Conservation (phyloP, 768 basidiomycete genomes). For the Boletus rex-veris region DNA sequence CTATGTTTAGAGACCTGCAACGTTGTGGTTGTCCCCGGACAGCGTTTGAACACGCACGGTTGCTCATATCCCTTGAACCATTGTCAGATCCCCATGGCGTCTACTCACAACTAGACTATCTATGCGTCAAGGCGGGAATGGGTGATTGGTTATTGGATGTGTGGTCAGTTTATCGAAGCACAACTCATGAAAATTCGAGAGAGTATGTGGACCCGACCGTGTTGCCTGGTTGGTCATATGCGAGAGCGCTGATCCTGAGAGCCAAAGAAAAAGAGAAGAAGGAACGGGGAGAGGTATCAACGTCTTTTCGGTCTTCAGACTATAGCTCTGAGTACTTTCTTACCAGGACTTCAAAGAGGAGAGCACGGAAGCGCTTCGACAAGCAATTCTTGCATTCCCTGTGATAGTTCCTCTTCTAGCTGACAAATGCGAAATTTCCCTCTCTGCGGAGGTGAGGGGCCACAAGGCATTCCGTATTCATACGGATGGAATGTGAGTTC, state of each 20-base stretch:
- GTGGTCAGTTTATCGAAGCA: conserved; percentile 32
- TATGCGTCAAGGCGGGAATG: conserved; percentile 81
- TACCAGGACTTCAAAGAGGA: conserved; percentile 45
- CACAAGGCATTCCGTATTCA: conserved; percentile 68
- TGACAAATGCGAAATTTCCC: conserved; percentile 73
- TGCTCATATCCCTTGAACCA: conserved; percentile 83
- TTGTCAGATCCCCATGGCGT: conserved; percentile 87
- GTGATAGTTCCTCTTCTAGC: conserved; percentile 78
- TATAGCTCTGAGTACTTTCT: not conserved
- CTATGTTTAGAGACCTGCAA: conserved; percentile 62
- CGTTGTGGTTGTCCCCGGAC: conserved; percentile 88
- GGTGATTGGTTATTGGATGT: conserved; percentile 75
- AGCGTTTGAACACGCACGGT: conserved; percentile 86
- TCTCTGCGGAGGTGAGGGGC: conserved; percentile 55
- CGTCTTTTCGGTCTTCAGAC: not conserved
- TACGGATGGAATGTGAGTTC: conserved; percentile 59
- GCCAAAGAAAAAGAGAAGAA: conserved; percentile 45
- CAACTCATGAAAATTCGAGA: conserved; percentile 5
- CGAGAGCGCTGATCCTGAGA: conserved; percentile 65
- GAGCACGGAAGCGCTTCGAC: conserved; percentile 65
- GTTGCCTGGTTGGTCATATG: conserved; percentile 77
- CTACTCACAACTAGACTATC: conserved; percentile 76
- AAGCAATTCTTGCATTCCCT: conserved; percentile 78
- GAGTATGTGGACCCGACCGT: conserved; percentile 49
- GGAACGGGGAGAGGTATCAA: conserved; percentile 38